Base-by-base conservation (phyloP, 129 eudicot species). In the Scalesia atractyloides region DNA sequence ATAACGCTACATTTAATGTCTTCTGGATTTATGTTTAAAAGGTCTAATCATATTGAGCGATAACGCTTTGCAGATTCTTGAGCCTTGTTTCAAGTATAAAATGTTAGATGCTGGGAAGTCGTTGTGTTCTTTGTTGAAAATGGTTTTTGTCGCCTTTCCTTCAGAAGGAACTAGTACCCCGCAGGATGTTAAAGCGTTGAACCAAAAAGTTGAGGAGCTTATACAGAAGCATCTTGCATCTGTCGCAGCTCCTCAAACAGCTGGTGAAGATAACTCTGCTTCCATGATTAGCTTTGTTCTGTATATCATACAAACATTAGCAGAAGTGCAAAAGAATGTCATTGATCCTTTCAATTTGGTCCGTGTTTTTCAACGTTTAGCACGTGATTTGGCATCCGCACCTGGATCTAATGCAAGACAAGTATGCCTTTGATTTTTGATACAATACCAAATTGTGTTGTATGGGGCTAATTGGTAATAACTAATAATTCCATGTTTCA, bases 81-180 rank as follows among this genome's bases (percentile, higher is more conserved):
- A 95, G 80, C 99, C 99, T 19, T 95, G 99, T 76, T 95, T 95
- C 81, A 95, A 91, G 86, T 91, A 84, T 73, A 90, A 95, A 80
- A 84, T 95, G 99, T 71, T 90, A 64, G 99, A 95, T 81, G 99
- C 96, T 68, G 99, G 99, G 60, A 91, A 88, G 77, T 95, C 97
- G 4, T 54, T 95, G 56, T 90, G 99, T 69, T 90, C 97, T 69
- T 78, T 95, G 61, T 79, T 95, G 87, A 95, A 91, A 86, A 95
- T 95, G 93, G 95, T 95, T 54, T 95, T 84, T 79, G 79, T 82
- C 61, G 93, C 99, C 47, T 95, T 86, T 50, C 99, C 99, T 59
- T 82, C 96, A 74, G 99, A 95, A 77, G 83, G 85, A 2, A 53
- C 86, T 16, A 83, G 81, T 74, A 95, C 96, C 63, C 96, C 96